Evolutionary conservation across 345 rosid species (phyloP).

Genomic region (Hibiscus tridactylites): DNA sequence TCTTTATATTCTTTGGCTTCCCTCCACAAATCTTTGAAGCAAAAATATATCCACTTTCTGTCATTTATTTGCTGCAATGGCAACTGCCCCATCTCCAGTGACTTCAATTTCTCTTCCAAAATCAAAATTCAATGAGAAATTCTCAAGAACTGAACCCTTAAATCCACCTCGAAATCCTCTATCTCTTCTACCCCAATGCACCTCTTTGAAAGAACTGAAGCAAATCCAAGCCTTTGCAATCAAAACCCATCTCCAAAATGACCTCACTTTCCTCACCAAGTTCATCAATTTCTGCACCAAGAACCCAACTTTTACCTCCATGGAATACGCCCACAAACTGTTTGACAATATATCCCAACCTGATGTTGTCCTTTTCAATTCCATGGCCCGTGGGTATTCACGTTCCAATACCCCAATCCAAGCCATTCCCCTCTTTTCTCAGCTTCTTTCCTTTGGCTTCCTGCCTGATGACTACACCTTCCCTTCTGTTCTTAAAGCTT

Average conservation of each 20-base stretch:
- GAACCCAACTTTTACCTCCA: constrained; percentile 29
- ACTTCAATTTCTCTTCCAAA: constrained; percentile 16
- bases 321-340: constrained; percentile 47
- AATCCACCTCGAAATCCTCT: constrained; percentile 23
- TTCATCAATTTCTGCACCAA: constrained; percentile 54
- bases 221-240: constrained; percentile 58
- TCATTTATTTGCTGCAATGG: constrained; percentile 25
- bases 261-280: constrained; percentile 40
- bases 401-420: constrained; percentile 29
- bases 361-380: constrained; percentile 47
- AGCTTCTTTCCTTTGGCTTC: constrained; percentile 34
- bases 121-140: constrained; percentile 7
- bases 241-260: constrained; percentile 50
- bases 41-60: not conserved
- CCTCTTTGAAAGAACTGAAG: constrained; percentile 46
- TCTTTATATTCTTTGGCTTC: constrained; percentile 3
- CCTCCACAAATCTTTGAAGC: not conserved
- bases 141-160: not conserved
- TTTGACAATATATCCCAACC: constrained; percentile 53
- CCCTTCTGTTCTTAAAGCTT: constrained; percentile 58
- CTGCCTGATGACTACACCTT: constrained; percentile 59
- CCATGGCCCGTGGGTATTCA: constrained; percentile 65
- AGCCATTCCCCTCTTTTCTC: constrained; percentile 37
- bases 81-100: constrained; percentile 23
- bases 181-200: constrained; percentile 41